A percentile compares a stretch with the other conserved stretches of the same genome.
Conservation (phyloP, 2,329 filamentous ascomycete genomes). For the Macrophomina tecta region DNA sequence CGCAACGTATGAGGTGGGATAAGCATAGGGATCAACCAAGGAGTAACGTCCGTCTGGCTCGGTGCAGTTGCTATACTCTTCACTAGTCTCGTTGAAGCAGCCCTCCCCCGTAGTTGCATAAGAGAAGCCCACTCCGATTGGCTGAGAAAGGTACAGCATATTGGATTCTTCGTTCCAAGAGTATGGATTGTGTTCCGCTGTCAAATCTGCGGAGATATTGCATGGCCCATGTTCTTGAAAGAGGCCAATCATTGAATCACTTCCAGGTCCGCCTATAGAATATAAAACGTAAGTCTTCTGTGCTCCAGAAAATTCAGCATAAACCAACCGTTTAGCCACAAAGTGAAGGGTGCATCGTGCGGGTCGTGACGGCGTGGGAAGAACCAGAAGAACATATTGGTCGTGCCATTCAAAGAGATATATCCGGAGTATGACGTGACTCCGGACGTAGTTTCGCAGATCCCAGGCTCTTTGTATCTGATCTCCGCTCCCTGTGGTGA, state of each 20-base stretch:
- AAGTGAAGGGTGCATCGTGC: constrained; percentile 36
- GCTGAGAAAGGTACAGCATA: constrained; percentile 49
- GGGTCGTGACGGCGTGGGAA: constrained; percentile 56
- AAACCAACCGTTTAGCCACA: constrained; percentile 51
- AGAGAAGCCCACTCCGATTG: constrained; percentile 48
- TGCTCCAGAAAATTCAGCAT: too few species aligned
- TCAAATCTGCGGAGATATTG: constrained; percentile 48
- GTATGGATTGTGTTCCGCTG: constrained; percentile 45
- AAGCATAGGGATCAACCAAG: background rate
- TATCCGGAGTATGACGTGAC: constrained; percentile 47
- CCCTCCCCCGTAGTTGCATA: constrained; percentile 37
- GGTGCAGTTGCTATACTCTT: constrained; percentile 6
- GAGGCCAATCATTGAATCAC: constrained; percentile 47
- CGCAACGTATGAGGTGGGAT: constrained; percentile 43
- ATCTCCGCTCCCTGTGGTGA: constrained; percentile 38
- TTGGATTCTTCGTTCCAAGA: constrained; percentile 48
- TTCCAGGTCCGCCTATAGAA: constrained; percentile 47
- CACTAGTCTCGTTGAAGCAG: background rate
- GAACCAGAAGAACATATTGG: constrained; percentile 54
- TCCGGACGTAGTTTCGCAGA: constrained; percentile 49
- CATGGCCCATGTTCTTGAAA: constrained; percentile 52
- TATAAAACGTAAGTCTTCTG: background rate
- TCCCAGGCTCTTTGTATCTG: constrained; percentile 18
- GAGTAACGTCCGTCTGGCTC: constrained; percentile 7
- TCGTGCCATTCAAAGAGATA: constrained; percentile 43